Conservation (phyloP, 2,329 filamentous ascomycete genomes). For the Pezicula rhizophila region DNA sequence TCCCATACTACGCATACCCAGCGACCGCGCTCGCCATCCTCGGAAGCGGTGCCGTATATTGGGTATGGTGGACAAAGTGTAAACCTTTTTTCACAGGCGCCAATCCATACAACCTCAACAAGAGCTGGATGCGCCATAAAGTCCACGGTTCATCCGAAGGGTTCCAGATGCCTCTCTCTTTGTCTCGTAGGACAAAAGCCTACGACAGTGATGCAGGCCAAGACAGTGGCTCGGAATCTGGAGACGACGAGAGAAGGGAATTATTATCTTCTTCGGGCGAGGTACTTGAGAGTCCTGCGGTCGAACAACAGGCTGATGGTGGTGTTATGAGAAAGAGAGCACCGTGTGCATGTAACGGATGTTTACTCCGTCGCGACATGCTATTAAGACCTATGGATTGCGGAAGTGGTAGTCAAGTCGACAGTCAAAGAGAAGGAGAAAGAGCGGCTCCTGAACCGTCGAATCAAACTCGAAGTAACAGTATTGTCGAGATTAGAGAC, state of each 20-base stretch:
- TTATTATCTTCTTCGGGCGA: background rate
- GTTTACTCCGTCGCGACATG: background rate
- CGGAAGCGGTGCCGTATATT: conserved; percentile 28
- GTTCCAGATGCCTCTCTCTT: background rate
- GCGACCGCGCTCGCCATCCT: conserved; percentile 30
- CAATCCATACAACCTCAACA: background rate
- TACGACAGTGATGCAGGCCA: background rate
- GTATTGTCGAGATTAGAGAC: background rate
- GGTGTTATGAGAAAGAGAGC: background rate
- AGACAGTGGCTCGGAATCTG: background rate
- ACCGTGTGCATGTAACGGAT: background rate
- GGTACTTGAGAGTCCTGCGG: background rate
- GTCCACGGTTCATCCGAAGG: background rate
- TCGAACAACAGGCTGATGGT: background rate
- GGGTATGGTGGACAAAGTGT: conserved; percentile 29
- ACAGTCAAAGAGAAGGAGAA: no score
- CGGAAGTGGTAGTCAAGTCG: background rate
- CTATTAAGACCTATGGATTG: background rate
- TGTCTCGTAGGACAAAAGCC: background rate
- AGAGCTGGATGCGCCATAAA: background rate
- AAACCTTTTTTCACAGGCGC: conserved; percentile 2
- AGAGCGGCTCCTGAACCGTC: no score
- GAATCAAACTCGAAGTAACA: background rate
- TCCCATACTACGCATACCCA: conserved; percentile 33
- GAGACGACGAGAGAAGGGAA: background rate